Conservation (phyloP, 176 grass and related monocot genomes). For the Zoysia japonica region DNA sequence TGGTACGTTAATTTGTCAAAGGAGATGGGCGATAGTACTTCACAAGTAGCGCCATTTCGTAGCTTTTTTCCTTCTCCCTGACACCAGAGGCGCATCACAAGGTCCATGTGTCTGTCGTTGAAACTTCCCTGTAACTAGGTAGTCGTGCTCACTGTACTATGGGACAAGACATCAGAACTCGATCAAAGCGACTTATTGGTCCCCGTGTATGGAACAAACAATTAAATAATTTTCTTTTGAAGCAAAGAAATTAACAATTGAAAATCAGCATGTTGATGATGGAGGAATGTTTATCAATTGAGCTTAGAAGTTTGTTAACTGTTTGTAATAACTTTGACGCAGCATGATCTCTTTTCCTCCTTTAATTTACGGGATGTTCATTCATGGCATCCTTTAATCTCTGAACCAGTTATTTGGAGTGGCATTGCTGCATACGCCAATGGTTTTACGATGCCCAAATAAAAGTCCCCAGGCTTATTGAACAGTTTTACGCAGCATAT, state of each 20-base stretch:
- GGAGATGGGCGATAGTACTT: neutral
- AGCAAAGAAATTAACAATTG: neutral
- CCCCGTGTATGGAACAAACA: neutral
- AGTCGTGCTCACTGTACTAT: neutral
- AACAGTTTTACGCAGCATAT: neutral
- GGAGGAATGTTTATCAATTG: constrained; percentile 6
- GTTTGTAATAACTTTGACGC: neutral
- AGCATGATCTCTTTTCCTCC: too few relatives aligned
- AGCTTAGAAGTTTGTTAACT: neutral
- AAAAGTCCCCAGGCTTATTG: too few relatives aligned
- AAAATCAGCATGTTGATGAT: neutral
- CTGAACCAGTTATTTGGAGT: neutral
- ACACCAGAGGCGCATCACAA: neutral
- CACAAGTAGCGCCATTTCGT: neutral
- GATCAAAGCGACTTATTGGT: neutral
- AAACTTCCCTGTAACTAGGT: neutral
- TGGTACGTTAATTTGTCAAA: neutral
- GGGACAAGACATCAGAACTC: neutral
- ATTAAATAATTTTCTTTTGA: neutral
- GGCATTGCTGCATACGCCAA: neutral
- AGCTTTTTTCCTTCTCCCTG: constrained; percentile 15
- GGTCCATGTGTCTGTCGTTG: neutral
- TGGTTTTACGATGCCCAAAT: neutral
- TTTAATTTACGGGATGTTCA: neutral
- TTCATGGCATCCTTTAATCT: neutral